A percentile compares a stretch with the other conserved stretches of the same genome.
phyloP scores from a whole-genome alignment of 495 filamentous ascomycete species.

The Polyplosphaeria fusca region DNA sequence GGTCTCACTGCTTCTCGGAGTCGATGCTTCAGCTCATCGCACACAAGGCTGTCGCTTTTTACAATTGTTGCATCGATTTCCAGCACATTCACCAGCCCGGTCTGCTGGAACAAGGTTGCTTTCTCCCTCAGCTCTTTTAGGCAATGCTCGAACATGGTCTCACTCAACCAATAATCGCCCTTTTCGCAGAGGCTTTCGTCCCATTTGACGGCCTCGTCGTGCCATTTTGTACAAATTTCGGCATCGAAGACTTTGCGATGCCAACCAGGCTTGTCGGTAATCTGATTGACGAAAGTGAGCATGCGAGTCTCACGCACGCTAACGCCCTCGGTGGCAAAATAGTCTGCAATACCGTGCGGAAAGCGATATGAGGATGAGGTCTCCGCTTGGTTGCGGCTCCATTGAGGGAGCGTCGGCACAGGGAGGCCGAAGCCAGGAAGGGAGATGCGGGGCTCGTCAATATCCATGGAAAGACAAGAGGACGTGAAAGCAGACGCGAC shows the following conservation, averaged over 20 bases:
- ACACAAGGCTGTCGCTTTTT: slow-evolving; percentile 32
- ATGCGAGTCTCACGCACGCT: slow-evolving; percentile 44
- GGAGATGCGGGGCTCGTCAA: not conserved
- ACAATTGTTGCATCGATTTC: slow-evolving; percentile 25
- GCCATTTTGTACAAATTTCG: slow-evolving; percentile 16
- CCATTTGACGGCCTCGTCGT: slow-evolving; percentile 5
- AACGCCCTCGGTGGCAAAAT: slow-evolving; percentile 7
- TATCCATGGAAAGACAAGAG: not conserved
- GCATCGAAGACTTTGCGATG: slow-evolving; percentile 34
- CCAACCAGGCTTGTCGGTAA: slow-evolving; percentile 40
- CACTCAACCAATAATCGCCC: slow-evolving; percentile 10
- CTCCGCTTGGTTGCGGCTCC: slow-evolving; percentile 27
- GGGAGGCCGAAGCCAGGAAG: slow-evolving; percentile 49
- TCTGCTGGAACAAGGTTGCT: not conserved
- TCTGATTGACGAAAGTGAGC: slow-evolving; percentile 33
- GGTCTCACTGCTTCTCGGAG: slow-evolving; percentile 20
- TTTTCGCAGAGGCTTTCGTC: not conserved
- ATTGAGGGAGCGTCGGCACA: slow-evolving; percentile 39
- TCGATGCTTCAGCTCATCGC: slow-evolving; percentile 6
- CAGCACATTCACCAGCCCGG: slow-evolving; percentile 21
- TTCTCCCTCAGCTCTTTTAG: not conserved
- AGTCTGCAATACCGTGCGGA: slow-evolving; percentile 28
- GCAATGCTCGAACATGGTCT: slow-evolving; percentile 16
- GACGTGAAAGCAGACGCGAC: no score
- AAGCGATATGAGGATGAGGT: no score